phyloP scores from a whole-genome alignment of 108 stramenopile species.

The Nitzschia putrida region DNA sequence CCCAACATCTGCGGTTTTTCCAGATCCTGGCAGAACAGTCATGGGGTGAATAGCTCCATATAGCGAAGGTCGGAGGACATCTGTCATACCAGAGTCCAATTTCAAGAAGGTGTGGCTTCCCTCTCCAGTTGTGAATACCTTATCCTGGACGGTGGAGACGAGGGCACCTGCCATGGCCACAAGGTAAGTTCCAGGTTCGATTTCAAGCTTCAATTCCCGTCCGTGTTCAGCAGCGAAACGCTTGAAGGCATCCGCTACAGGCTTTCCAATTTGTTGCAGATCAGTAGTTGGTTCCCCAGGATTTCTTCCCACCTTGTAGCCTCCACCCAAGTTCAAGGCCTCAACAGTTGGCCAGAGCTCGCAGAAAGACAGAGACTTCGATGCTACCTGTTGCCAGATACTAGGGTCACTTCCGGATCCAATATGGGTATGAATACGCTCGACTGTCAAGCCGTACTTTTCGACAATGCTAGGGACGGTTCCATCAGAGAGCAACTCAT shows the following conservation, averaged over 20 bases:
- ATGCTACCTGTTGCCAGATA: slow-evolving; percentile 93
- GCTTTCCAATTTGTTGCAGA: slow-evolving; percentile 88
- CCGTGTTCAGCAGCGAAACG: slow-evolving; percentile 88
- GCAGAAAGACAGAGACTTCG: slow-evolving; percentile 88
- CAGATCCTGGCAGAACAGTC: slow-evolving; percentile 80
- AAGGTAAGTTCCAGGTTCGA: slow-evolving; percentile 98
- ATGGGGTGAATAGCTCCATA: slow-evolving; percentile 97
- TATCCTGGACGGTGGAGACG: slow-evolving; percentile 90
- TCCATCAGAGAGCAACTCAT: slow-evolving; percentile 77
- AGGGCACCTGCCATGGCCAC: slow-evolving; percentile 96
- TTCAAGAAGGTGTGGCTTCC: slow-evolving; percentile 84
- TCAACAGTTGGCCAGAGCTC: slow-evolving; percentile 81
- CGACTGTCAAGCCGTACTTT: slow-evolving; percentile 87
- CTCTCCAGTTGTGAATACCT: slow-evolving; percentile 70
- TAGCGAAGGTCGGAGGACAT: slow-evolving; percentile 95
- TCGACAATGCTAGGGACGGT: slow-evolving; percentile 84
- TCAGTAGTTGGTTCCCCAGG: slow-evolving; percentile 91
- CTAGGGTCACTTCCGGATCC: slow-evolving; percentile 96
- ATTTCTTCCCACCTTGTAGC: slow-evolving; percentile 98
- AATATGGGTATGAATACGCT: slow-evolving; percentile 98
- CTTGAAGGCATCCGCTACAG: slow-evolving; percentile 86
- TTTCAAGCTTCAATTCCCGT: slow-evolving; percentile 88
- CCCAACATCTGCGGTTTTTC: slow-evolving; percentile 64
- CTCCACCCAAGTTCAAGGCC: slow-evolving; percentile 93
- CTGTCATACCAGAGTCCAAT: slow-evolving; percentile 98